Percentiles rank a stretch among this genome's conserved stretches.
These are phyloP conservation scores for Claviceps arundinis DNA, from an alignment of 2,329 filamentous ascomycete genomes.

Conservation along the genomic window DNA sequence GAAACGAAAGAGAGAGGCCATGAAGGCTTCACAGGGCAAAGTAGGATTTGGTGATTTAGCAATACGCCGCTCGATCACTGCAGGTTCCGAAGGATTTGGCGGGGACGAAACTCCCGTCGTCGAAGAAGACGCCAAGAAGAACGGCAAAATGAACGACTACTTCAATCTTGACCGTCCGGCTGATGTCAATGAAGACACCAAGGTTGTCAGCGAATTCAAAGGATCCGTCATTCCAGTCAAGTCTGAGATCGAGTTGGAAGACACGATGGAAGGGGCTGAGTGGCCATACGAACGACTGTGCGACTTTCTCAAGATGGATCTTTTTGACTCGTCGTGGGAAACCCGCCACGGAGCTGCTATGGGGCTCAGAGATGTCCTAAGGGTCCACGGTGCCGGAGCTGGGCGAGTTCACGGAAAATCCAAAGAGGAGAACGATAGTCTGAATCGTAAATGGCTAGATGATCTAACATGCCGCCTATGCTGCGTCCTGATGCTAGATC, in stretches of 20 bases:
- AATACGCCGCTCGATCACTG: conserved; percentile 46
- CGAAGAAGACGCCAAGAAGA: conserved; percentile 42
- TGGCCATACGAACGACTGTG: conserved; percentile 94
- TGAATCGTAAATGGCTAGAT: conserved; percentile 81
- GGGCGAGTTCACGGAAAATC: conserved; percentile 62
- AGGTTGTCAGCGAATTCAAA: conserved; percentile 92
- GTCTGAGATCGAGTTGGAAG: conserved; percentile 68
- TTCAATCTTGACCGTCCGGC: conserved; percentile 74
- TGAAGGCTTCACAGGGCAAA: conserved; percentile 75
- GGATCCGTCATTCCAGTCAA: conserved; percentile 70
- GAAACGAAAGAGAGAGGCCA: conserved; percentile 81
- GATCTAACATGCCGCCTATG: conserved; percentile 90
- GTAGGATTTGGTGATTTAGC: conserved; percentile 81
- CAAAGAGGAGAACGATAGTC: conserved; percentile 58
- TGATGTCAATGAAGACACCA: conserved; percentile 75
- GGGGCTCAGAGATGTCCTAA: conserved; percentile 80
- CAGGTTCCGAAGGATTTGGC: conserved; percentile 45
- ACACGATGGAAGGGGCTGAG: conserved; percentile 63
- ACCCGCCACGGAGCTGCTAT: conserved; percentile 92
- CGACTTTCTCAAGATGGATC: conserved; percentile 83
- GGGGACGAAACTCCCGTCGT: conserved; percentile 45
- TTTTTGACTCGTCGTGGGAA: conserved; percentile 92
- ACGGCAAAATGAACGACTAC: conserved; percentile 63
- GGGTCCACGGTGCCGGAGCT: conserved; percentile 82
- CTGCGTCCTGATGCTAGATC: conserved; percentile 92